A percentile compares a stretch with the other conserved stretches of the same genome.
These are phyloP conservation scores for Argentina anserina DNA, from an alignment of 306 rosid genomes.

Conservation along the genomic window DNA sequence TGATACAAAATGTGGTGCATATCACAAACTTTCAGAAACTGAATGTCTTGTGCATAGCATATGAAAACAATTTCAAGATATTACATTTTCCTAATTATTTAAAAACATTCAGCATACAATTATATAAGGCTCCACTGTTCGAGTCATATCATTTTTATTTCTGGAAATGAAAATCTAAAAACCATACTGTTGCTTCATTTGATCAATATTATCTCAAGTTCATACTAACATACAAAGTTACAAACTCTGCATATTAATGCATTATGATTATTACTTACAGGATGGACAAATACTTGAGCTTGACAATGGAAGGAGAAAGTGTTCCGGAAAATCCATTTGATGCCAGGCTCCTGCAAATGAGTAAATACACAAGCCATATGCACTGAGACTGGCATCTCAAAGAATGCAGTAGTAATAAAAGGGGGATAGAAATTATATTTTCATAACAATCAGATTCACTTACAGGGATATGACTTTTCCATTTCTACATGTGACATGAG, in stretches of 20 bases:
- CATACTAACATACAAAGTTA: not conserved
- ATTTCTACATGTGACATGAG: constrained; percentile 64
- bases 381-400: not conserved
- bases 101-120: not conserved
- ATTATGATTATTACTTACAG: constrained; percentile 52
- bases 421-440: not conserved
- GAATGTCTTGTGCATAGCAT: not conserved
- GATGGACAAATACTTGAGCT: constrained; percentile 63
- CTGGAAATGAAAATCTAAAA: not conserved
- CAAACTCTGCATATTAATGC: no score
- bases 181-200: not conserved
- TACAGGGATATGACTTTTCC: constrained; percentile 82
- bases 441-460: constrained; percentile 30
- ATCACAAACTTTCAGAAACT: not conserved
- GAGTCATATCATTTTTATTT: not conserved
- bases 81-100: not conserved
- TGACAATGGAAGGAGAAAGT: constrained; percentile 69
- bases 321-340: constrained; percentile 78
- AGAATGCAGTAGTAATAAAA: constrained; percentile 2
- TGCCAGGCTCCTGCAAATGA: constrained; percentile 63
- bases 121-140: not conserved
- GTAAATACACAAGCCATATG: constrained; percentile 26
- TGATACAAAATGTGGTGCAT: not conserved
- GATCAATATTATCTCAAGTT: not conserved
- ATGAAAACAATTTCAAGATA: not conserved